Base-by-base conservation (phyloP, 2,329 filamentous ascomycete species). In the Pseudocercospora pini-densiflorae region DNA sequence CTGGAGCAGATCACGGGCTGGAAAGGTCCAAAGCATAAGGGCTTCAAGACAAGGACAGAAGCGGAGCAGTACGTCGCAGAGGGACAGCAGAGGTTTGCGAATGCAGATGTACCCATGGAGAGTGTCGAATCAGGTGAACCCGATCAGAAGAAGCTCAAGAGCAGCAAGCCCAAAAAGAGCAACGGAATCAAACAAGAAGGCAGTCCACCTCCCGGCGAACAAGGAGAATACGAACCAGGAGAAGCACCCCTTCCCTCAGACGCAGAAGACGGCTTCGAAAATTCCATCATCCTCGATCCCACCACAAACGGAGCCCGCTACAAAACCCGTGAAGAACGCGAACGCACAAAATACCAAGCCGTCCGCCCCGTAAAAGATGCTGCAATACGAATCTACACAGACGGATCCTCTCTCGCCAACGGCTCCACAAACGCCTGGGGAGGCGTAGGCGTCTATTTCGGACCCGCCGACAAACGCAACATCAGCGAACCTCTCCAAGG, bases 401-500 rank as follows among this genome's bases (percentile, higher is more conserved):
- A 90, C 70, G 88, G 88, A 10, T 88, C 86, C 68, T 83, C 86
- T 7, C 79, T 89, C 51, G 82, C 83, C 14, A 90, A 90, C 75
- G 88, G 88, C 2, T 79, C 79, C 45, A 73, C 77, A 19, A 80
- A 82, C 49, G 87, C 88, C 19, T 81, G 84, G 55, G 88, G 85
- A 19, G 88, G 88, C 9, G 84, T 90, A 2, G 88, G 88, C 8
- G 87, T 90, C 29, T 90, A 85, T 77, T 90, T 90, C 77, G 88
- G 88, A 5, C 85, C 85, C 4, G 80, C 81, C 19, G 87, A 79
- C 60, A 69, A 65, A 47, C 74, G 76, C 40, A 91, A 91, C 74
- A 80, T 97, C 24, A 92, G 92, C 12, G 93, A 96, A 79, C 88
- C 89, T 3, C 86, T 97, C 2, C 80, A 84, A 60, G 93, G 93